phyloP scores from a whole-genome alignment of 1,139 yeast genomes.

The Suhomyces bribrorum region DNA sequence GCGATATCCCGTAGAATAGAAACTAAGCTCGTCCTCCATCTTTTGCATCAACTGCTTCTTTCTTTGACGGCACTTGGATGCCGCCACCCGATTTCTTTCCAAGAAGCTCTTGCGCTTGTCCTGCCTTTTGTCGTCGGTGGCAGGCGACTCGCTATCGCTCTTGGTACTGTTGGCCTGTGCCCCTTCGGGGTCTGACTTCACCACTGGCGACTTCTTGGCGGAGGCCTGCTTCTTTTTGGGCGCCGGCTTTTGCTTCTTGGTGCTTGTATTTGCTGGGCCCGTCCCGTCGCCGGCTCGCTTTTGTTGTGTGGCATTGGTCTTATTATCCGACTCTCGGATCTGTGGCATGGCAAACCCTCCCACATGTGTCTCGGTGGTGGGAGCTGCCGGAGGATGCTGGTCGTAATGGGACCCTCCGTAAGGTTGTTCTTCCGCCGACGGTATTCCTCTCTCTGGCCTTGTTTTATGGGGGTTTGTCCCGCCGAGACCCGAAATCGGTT shows the following conservation, averaged over 20 bases:
- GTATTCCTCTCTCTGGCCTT: not conserved
- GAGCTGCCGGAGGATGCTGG: constrained; percentile 1
- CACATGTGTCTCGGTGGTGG: constrained; percentile 2
- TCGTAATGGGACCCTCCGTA: not conserved
- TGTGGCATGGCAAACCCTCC: constrained; percentile 7
- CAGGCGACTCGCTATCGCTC: constrained; percentile 1
- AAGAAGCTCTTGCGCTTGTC: constrained; percentile 80
- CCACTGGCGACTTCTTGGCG: constrained; percentile 4
- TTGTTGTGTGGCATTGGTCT: not conserved
- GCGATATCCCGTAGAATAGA: constrained; percentile 71
- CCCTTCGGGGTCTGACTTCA: constrained; percentile 12
- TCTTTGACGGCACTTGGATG: constrained; percentile 91
- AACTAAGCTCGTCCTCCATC: constrained; percentile 75
- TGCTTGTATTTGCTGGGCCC: constrained; percentile 2
- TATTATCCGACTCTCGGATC: constrained; percentile 5
- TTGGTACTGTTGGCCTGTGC: not conserved
- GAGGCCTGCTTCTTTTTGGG: constrained; percentile 7
- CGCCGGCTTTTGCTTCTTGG: constrained; percentile 14
- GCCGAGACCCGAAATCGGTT: not conserved
- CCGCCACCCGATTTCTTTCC: constrained; percentile 93
- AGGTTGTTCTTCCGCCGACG: not conserved
- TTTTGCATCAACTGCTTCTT: constrained; percentile 86
- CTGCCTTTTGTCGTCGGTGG: constrained; percentile 14
- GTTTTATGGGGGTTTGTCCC: not conserved
- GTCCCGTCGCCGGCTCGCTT: constrained; percentile 15